These are phyloP conservation scores for Verticillium albo-atrum DNA, from an alignment of 2,329 filamentous ascomycete genomes.

Conservation along the genomic window DNA sequence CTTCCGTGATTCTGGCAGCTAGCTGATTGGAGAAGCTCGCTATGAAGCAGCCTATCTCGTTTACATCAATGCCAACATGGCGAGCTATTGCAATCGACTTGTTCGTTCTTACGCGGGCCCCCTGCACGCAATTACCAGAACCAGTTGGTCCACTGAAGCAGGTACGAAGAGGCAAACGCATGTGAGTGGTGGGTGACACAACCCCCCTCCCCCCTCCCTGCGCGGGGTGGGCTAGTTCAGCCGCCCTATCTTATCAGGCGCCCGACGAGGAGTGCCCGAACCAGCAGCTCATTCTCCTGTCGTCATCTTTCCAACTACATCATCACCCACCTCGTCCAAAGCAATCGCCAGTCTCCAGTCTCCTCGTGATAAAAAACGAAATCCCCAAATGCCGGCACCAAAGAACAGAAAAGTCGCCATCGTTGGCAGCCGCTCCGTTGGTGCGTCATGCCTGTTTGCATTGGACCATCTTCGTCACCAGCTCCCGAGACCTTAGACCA, in stretches of 20 bases:
- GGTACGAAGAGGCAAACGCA: too few relatives aligned
- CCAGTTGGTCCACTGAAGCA: too few relatives aligned
- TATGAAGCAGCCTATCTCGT: too few relatives aligned
- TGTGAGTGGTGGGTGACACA: too few relatives aligned
- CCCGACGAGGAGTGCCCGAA: neutral
- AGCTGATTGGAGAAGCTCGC: too few relatives aligned
- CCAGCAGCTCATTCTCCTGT: neutral
- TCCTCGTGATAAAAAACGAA: neutral
- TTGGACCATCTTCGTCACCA: neutral
- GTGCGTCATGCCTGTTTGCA: conserved; percentile 26
- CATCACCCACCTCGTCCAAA: neutral
- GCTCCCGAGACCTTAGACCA: neutral
- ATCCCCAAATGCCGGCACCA: conserved; percentile 55
- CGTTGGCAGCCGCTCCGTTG: conserved; percentile 87
- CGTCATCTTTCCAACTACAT: neutral
- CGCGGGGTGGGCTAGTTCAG: neutral
- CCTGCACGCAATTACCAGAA: too few relatives aligned
- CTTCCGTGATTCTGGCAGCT: too few relatives aligned
- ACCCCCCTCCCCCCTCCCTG: too few relatives aligned
- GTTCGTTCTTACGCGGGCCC: too few relatives aligned
- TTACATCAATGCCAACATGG: too few relatives aligned
- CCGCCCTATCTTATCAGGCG: neutral
- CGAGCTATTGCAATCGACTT: too few relatives aligned
- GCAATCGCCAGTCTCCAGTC: neutral
- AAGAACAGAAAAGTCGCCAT: conserved; percentile 96